Evolutionary conservation across 768 basidiomycete genomes (phyloP), one percentile per base, ranked within the genome.

Genomic region (Cubamyces sp.): DNA sequence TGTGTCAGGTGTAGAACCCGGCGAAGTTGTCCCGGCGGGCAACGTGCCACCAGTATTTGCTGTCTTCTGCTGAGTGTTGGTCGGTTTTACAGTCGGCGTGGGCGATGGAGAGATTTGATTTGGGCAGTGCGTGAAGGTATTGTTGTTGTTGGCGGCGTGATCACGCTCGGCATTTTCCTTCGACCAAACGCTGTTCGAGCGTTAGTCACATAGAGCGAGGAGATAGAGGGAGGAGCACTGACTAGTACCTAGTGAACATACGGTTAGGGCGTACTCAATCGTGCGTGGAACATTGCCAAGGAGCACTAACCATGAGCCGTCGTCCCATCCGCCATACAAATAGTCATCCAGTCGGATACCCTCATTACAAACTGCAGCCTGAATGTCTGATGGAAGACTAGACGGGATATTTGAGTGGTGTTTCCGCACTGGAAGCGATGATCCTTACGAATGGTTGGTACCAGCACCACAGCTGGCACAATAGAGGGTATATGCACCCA

Each of bases 71-170:
- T 34, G 34, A 45, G 54, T 49, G 12, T 1, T 23, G 15, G 28
- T 54, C 2, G 30, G 16, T 15, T 43, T 5, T 6, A 28, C 18
- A 12, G 52, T 55, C 19, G 60, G 7, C 3, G 60, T 40, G 12
- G 37, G 23, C 4, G 45, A 23, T 15, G 53, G 41, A 1, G 60
- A 55, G 1, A 49, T 49, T 15, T 62, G 57, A 41, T 66, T 46
- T 0, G 66, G 54, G 54, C 74, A 74, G 48, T 71, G 68, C 15
- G 70, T 71, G 55, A 73, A 74, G 0, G 72, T 71, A 49, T 74
- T 71, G 67, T 71, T 69, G 19, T 64, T 64, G 30, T 65, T 60
- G 23, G 51, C 57, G 2, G 54, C 55, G n/a, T 74, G 67, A 26
- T 70, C 64, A 14, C 41, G 21, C 11, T 56, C 54, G 3, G 65